Evolutionary conservation across 208 protist species (phyloP), one percentile per base, ranked within the genome.

Genomic region (Angomonas ambiguus): DNA sequence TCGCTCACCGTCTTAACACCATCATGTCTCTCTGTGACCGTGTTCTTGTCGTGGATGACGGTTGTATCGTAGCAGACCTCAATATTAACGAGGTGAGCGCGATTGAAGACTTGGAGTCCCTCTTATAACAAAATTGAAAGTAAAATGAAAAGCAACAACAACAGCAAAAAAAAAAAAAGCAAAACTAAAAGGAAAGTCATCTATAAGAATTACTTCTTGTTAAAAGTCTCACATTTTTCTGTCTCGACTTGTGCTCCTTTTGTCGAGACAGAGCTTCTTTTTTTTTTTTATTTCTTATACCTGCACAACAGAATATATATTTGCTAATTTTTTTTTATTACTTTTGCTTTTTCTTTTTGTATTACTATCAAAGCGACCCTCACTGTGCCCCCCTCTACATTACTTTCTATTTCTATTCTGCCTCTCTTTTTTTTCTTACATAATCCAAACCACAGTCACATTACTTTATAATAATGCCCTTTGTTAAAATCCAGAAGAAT

Each of bases 1-100:
- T 99, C 67, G 98, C 97, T 6, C 97, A 99, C 68, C 81, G 97
- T 35, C 69, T 99, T 13, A 84, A 98, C 41, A 99, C 98, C 0
- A 95, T 99, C 59, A 59, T 87, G 62, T 84, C 96, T 1, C 76
- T 97, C 51, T 95, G 79, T 31, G 93, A 97, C 66, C 76, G 89
- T 27, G 83, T 98, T 25, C 58, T 98, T 24, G 80, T 98, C 24
- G 80, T 93, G 56, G 81, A 87, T 27, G 58, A 77, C 32, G 81
- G 81, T 31, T 20, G 59, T 20, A 83, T 77, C 51, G 74, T 83
- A 13, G 81, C 81, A 3, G 67, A 76, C 55, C 57, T 87, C 51
- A 77, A 74, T 6, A 83, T 72, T 60, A 77, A 80, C 30, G 70
- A 82, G 51, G 77, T 83, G 11, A 65, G 49, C 25, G 57, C 49